Conservation (phyloP, 257 asterid species). For the Salvia splendens region DNA sequence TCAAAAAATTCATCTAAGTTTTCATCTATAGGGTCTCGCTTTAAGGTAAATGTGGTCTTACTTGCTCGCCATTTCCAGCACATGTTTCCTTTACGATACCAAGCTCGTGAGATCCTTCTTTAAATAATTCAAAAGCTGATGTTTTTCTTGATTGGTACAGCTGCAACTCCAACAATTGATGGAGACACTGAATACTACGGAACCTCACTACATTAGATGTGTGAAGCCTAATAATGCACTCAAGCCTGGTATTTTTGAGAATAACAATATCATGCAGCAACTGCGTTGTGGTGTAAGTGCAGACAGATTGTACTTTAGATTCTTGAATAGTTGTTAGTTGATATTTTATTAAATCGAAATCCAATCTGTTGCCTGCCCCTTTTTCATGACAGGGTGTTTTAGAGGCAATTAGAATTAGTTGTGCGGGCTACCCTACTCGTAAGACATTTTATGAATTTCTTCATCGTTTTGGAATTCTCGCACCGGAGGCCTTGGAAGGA, state of each 20-base stretch:
- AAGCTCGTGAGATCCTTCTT: slow-evolving; percentile 24
- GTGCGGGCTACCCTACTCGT: slow-evolving; percentile 99
- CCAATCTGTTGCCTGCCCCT: slow-evolving; percentile 3
- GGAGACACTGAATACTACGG: slow-evolving; percentile 94
- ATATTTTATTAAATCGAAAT: slow-evolving; percentile 1
- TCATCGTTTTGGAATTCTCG: slow-evolving; percentile 84
- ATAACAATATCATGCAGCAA: slow-evolving; percentile 86
- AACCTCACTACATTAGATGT: slow-evolving; percentile 97
- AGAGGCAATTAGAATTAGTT: slow-evolving; percentile 96
- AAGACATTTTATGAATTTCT: slow-evolving; percentile 90
- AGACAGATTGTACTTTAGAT: slow-evolving; percentile 23
- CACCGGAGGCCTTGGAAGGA: slow-evolving; percentile 82
- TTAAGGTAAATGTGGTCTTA: slow-evolving; percentile 57
- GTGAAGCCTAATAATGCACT: slow-evolving; percentile 95
- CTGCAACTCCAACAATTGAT: slow-evolving; percentile 93
- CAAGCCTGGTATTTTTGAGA: slow-evolving; percentile 93
- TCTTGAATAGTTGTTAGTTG: slow-evolving; percentile 8
- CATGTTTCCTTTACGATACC: background rate
- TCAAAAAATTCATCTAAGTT: slow-evolving; percentile 93
- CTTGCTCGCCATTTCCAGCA: slow-evolving; percentile 12
- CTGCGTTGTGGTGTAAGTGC: slow-evolving; percentile 97
- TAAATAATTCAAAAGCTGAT: slow-evolving; percentile 33
- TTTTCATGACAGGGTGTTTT: slow-evolving; percentile 70
- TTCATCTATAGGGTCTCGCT: slow-evolving; percentile 95
- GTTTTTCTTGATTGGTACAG: slow-evolving; percentile 50